These are phyloP conservation scores for Diaporthe australafricana DNA, from an alignment of 2,329 filamentous ascomycete genomes.

Conservation along the genomic window DNA sequence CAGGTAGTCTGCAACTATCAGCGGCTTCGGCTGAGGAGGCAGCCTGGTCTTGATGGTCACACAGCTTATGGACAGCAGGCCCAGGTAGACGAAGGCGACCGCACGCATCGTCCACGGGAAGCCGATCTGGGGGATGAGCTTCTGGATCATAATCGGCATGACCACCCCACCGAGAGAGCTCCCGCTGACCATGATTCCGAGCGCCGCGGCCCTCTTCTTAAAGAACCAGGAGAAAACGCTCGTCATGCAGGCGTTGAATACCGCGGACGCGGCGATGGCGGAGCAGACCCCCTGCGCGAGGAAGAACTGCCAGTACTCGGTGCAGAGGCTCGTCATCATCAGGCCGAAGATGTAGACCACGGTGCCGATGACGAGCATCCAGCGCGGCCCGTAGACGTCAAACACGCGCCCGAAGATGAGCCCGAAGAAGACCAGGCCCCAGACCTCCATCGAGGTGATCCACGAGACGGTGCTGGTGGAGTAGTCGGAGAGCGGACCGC, in stretches of 20 bases:
- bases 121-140: conserved; percentile 59
- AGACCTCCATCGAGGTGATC: conserved; percentile 67
- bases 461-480: conserved; percentile 64
- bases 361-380: conserved; percentile 63
- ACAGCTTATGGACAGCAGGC: conserved; percentile 45
- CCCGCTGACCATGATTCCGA: conserved; percentile 61
- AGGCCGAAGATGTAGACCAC: conserved; percentile 67
- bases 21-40: conserved; percentile 49
- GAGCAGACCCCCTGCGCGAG: conserved; percentile 51
- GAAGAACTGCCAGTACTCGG: conserved; percentile 54
- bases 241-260: conserved; percentile 50
- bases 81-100: conserved; percentile 52
- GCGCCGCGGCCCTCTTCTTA: conserved; percentile 57
- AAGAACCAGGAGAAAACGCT: conserved; percentile 60
- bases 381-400: conserved; percentile 70
- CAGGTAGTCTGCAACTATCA: conserved; percentile 60
- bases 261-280: conserved; percentile 48
- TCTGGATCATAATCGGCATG: conserved; percentile 68
- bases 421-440: conserved; percentile 59
- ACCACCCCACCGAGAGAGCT: conserved; percentile 63
- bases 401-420: conserved; percentile 54
- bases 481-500: conserved; percentile 58
- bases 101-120: conserved; percentile 54
- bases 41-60: conserved; percentile 50
- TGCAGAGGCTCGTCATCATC: conserved; percentile 68